Conservation (phyloP, 2,329 filamentous ascomycete genomes). For the Fusarium clavum region DNA sequence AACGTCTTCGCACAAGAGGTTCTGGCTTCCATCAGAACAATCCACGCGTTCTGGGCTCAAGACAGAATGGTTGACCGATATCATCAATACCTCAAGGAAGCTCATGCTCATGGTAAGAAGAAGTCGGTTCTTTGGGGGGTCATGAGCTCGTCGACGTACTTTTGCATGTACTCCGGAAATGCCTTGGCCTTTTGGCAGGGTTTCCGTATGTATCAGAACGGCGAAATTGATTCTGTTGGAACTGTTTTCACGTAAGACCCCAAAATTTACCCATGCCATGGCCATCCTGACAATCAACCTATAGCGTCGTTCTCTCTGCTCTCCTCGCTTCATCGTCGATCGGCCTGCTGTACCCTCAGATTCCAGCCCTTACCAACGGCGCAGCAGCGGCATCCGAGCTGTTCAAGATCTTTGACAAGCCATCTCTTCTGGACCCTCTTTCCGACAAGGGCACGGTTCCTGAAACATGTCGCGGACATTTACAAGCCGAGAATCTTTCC, state of each 20-base stretch:
- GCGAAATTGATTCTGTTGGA: slow-evolving; percentile 52
- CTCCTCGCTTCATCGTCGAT: slow-evolving; percentile 29
- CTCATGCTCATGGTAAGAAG: slow-evolving; percentile 51
- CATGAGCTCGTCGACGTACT: slow-evolving; percentile 53
- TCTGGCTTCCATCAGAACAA: slow-evolving; percentile 52
- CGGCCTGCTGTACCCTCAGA: slow-evolving; percentile 23
- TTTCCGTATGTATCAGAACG: slow-evolving; percentile 50
- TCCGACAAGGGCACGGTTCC: neutral
- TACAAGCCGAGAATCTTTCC: slow-evolving; percentile 66
- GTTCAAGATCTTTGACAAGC: slow-evolving; percentile 28
- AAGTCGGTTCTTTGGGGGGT: slow-evolving; percentile 52
- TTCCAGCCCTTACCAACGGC: slow-evolving; percentile 26
- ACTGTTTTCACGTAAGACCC: slow-evolving; percentile 53
- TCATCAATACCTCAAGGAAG: slow-evolving; percentile 51
- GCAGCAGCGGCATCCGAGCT: slow-evolving; percentile 31
- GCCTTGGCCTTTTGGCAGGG: slow-evolving; percentile 59
- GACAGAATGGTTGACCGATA: slow-evolving; percentile 52
- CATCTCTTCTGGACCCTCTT: slow-evolving; percentile 30
- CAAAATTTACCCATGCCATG: accelerated
- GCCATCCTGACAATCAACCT: neutral
- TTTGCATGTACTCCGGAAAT: slow-evolving; percentile 55
- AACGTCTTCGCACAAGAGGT: slow-evolving; percentile 51
- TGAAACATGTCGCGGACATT: slow-evolving; percentile 48
- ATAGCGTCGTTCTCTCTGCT: slow-evolving; percentile 28
- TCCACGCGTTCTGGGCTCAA: slow-evolving; percentile 58